phyloP scores from a whole-genome alignment of 148 eudicot genomes.

The Pouteria glomerata region DNA sequence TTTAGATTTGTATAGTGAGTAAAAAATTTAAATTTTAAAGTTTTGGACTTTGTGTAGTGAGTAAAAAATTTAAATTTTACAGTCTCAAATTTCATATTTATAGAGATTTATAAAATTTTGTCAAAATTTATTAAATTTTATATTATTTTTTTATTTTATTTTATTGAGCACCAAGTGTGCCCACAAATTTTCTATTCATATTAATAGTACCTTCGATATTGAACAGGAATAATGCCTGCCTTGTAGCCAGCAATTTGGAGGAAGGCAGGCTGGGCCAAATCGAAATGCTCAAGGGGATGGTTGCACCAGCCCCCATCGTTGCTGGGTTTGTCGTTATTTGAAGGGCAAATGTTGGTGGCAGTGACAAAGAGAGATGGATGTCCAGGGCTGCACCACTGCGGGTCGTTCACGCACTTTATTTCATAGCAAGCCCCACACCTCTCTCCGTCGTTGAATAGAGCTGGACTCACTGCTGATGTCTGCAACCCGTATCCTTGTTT shows the following conservation, averaged over 20 bases:
- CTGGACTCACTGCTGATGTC: slow-evolving; percentile 56
- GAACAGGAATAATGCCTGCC: slow-evolving; percentile 62
- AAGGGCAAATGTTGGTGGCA: slow-evolving; percentile 65
- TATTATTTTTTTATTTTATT: too few species aligned
- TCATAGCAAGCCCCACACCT: slow-evolving; percentile 70
- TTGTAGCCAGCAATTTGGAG: slow-evolving; percentile 42
- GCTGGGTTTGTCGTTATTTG: slow-evolving; percentile 22
- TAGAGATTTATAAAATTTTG: too few species aligned
- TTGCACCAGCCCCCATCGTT: slow-evolving; percentile 63
- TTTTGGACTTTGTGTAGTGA: too few species aligned
- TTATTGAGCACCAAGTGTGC: too few species aligned
- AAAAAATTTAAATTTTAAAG: too few species aligned
- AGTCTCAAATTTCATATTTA: too few species aligned
- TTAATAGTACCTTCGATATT: slow-evolving; percentile 64
- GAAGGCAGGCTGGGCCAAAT: slow-evolving; percentile 60
- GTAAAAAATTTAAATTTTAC: too few species aligned
- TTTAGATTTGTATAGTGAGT: too few species aligned
- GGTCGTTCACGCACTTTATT: slow-evolving; percentile 34
- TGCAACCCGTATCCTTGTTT: slow-evolving; percentile 39
- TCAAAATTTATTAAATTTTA: too few species aligned
- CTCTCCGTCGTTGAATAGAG: slow-evolving; percentile 55
- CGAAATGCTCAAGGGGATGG: slow-evolving; percentile 64
- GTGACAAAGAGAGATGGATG: slow-evolving; percentile 42
- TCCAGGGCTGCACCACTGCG: slow-evolving; percentile 46
- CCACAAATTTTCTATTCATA: too few species aligned